Base-by-base conservation (phyloP, 192 early-diverging fungal genomes). In the Backusella sp. region DNA sequence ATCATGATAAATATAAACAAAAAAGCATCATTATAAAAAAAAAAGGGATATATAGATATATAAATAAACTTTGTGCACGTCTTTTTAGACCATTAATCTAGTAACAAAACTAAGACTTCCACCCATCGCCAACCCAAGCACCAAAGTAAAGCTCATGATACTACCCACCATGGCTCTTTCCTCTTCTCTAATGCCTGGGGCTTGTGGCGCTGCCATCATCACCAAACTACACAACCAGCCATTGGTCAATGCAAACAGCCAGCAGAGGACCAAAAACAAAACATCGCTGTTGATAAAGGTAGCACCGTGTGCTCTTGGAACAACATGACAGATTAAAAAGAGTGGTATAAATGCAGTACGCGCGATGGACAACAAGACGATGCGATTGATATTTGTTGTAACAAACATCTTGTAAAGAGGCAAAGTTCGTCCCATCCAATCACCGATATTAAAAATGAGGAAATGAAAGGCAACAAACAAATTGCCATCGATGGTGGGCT, bases 391-490 rank as follows among this genome's bases (percentile, higher is more conserved):
- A 53, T 86, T 84, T 65, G 84, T 85, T 28, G 88, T 88, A 1
- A 77, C 76, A 46, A 91, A 83, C 30, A 75, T 85, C 34, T 85
- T 76, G 14, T 87, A 46, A 26, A 88, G 70, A n/a, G 86, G 85
- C 9, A 89, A 75, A n/a, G 79, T 74, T 28, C 89, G 85, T 26
- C 94, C 94, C 4, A 90, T 23, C 88, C 90, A 93, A 76, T 95
- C 94, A 41, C 91, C 92, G 23, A 90, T 15, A 76, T 92, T 94
- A 72, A 86, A 94, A 6, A 87, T 56, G 68, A 95, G 81, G 73
- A 94, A 95, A 68, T 93, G 92, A 44, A 93, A 81, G 0, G 91
- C 87, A 30, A 92, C 87, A 84, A 92, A 91, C 37, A 90, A 73
- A 69, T 87, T 83, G 41, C 82, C 85, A 74, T 86, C 67, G 75